Evolutionary conservation across 2,329 filamentous ascomycete genomes (phyloP).

Genomic region (Sporothrix inflata): DNA sequence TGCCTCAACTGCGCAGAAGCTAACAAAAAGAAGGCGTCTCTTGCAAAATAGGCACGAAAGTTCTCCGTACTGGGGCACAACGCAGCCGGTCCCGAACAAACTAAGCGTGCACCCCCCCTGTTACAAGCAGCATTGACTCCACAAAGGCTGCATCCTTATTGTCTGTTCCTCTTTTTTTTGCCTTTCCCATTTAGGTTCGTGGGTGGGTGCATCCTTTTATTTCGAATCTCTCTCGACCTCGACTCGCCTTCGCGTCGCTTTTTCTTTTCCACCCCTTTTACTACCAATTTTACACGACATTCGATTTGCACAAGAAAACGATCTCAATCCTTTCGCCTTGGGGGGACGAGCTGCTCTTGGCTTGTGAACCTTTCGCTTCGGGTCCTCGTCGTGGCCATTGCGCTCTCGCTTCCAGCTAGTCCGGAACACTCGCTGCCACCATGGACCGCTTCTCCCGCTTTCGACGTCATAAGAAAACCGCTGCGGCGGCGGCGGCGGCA

Average conservation of each 20-base stretch:
- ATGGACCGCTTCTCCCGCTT: slow-evolving; percentile 42
- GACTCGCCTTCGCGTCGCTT: slow-evolving; percentile 2
- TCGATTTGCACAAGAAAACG: neutral
- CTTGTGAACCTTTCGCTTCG: slow-evolving; percentile 7
- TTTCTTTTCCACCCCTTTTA: slow-evolving; percentile 4
- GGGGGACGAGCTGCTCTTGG: neutral
- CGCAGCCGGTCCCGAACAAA: slow-evolving; percentile 14
- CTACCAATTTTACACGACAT: neutral
- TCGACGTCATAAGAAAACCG: slow-evolving; percentile 39
- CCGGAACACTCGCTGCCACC: neutral
- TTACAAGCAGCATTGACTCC: slow-evolving; percentile 10
- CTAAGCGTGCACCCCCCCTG: neutral
- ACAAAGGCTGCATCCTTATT: slow-evolving; percentile 17
- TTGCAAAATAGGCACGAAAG: neutral
- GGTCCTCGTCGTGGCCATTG: neutral
- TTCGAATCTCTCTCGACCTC: slow-evolving; percentile 19
- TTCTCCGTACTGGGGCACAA: neutral
- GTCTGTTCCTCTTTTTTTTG: slow-evolving; percentile 19
- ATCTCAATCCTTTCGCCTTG: neutral
- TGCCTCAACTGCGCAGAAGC: neutral
- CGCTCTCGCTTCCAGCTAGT: neutral
- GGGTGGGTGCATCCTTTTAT: slow-evolving; percentile 24
- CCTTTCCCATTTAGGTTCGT: slow-evolving; percentile 15
- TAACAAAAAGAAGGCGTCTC: neutral
- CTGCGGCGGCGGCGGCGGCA: slow-evolving; percentile 26